Conservation (phyloP, 2,329 filamentous ascomycete genomes). For the Ilyonectria mors-panacis region DNA sequence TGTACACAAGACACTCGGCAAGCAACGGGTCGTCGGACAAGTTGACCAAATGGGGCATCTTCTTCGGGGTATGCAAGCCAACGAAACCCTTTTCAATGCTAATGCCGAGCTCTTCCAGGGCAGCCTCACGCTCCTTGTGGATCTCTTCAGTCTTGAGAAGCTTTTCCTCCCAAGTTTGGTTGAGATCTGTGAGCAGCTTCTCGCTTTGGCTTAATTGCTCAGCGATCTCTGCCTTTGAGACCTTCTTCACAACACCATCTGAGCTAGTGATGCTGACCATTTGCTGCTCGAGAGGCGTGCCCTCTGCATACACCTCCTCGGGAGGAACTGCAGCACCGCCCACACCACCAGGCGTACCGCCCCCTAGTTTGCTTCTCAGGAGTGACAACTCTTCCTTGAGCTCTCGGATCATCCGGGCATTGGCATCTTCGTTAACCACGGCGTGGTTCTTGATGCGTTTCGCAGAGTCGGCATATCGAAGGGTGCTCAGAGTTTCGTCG, state of each 20-base stretch:
- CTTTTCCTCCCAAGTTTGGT: conserved; percentile 99
- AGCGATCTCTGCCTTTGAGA: conserved; percentile 97
- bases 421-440: conserved; percentile 98
- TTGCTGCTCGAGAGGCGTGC: conserved; percentile 93
- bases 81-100: conserved; percentile 99
- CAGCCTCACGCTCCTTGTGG: conserved; percentile 95
- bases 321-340: conserved; percentile 67
- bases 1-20: conserved; percentile 97
- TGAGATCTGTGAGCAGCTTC: conserved; percentile 94
- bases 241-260: conserved; percentile 91
- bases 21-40: conserved; percentile 94
- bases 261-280: conserved; percentile 93
- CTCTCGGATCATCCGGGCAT: conserved; percentile 98
- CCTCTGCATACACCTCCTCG: conserved; percentile 91
- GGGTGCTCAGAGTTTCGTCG: conserved; percentile 94
- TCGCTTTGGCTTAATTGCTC: conserved; percentile 97
- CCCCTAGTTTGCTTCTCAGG: conserved; percentile 87
- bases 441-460: conserved; percentile 99
- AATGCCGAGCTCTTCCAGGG: conserved; percentile 95
- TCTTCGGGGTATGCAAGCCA: conserved; percentile 95
- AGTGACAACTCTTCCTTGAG: conserved; percentile 94
- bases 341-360: conserved; percentile 61
- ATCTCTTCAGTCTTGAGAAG: conserved; percentile 95
- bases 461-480: conserved; percentile 96
- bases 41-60: conserved; percentile 99